Evolutionary conservation across 2,329 filamentous ascomycete genomes (phyloP).

Genomic region (Colletotrichum tamarilloi): DNA sequence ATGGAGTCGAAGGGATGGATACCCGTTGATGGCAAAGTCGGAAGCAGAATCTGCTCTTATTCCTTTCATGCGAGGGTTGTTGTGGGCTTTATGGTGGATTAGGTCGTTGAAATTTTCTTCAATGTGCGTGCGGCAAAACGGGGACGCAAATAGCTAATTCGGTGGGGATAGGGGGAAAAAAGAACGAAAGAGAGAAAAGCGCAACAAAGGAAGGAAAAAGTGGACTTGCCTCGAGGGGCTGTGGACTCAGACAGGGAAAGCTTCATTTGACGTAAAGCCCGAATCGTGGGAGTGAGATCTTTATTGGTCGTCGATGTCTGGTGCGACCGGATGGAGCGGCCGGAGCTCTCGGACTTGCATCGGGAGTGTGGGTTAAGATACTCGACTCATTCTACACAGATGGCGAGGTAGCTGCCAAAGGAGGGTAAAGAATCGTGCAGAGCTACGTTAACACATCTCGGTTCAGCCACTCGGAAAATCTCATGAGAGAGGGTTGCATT

Average conservation of each 20-base stretch:
- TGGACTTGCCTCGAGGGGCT: not conserved
- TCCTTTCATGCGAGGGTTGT: not conserved
- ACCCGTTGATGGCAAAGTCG: not conserved
- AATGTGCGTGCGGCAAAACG: not conserved
- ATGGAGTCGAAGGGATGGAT: not conserved
- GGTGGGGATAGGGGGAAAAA: not conserved
- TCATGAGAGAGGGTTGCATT: conserved; percentile 7
- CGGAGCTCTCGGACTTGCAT: conserved; percentile 1
- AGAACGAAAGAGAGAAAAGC: not conserved
- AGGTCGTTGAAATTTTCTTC: conserved; percentile 14
- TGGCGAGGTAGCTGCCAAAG: too few relatives aligned
- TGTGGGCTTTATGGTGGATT: not conserved
- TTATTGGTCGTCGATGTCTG: not conserved
- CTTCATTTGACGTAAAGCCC: conserved; percentile 5
- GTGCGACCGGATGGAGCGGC: conserved; percentile 6
- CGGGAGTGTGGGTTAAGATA: not conserved
- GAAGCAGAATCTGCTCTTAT: not conserved
- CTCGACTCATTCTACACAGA: too few relatives aligned
- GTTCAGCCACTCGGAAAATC: conserved; percentile 1
- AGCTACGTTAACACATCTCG: not conserved
- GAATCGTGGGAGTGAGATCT: not conserved
- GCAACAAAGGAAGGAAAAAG: not conserved
- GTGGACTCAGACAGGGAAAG: conserved; percentile 13
- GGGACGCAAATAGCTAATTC: not conserved
- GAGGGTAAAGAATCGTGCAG: not conserved